Base-by-base conservation (phyloP, 2,329 filamentous ascomycete species). In the Ambrosiella beaveri region DNA sequence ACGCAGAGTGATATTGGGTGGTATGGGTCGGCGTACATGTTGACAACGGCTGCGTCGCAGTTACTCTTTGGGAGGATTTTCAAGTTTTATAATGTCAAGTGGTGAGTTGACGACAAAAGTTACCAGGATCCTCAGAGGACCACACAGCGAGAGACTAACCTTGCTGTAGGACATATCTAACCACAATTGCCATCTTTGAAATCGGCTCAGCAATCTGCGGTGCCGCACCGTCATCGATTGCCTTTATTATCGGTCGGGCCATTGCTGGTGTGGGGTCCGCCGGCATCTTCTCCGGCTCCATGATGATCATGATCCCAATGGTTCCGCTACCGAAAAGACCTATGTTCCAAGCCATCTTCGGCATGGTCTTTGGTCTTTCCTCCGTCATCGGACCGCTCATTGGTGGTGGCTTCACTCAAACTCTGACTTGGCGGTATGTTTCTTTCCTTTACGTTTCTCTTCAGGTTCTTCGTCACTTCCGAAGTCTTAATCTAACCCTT, bases 311-410 rank as follows among this genome's bases (percentile, higher is more conserved):
- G 66, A 75, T 80, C 49, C 73, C 75, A 37, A 71, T 80, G 69
- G 72, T 84, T 0, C 81, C 81, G 2, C 71, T 84, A 1, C 74
- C 76, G 54, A 80, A 80, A 64, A 70, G 81, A 37, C 80, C 76
- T 2, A 74, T 80, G 65, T 83, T 79, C 59, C 76, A 79, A 64
- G 73, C 72, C 64, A 61, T 79, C 49, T 80, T 80, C 58, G 77
- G 75, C 15, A 72, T 75, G 63, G 69, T 79, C 0, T 79, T 79
- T 62, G 77, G 76, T n/a, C 63, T 79, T 12, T 71, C 76, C 1
- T 77, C 75, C 1, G 74, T 79, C 15, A 66, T 74, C 47, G 77
- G 77, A 0, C 77, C 77, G 8, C 67, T 80, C 5, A 66, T 80
- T 5, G 77, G 77, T 3, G 77, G 77, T 36, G 77, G 70, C 1